phyloP scores from a whole-genome alignment of 768 basidiomycete species.

The Coprinopsis marcescibilis region DNA sequence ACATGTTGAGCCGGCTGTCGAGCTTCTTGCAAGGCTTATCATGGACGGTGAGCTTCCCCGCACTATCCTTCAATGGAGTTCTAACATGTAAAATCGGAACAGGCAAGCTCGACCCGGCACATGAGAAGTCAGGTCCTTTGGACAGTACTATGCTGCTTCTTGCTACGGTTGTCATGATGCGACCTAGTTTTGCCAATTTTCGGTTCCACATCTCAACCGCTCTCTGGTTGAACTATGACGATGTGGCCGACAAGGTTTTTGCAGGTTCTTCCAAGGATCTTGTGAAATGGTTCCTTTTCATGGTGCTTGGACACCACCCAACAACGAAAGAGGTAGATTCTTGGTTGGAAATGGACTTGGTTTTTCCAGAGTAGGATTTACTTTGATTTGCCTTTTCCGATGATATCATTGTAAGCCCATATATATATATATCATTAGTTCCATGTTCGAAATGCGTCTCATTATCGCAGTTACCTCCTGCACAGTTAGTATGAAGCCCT shows the following conservation, averaged over 20 bases:
- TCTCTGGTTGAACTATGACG: not conserved
- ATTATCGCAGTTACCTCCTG: too few species aligned
- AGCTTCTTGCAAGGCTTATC: not conserved
- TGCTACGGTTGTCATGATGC: not conserved
- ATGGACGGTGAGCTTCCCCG: not conserved
- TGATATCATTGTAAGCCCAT: too few species aligned
- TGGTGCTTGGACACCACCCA: not conserved
- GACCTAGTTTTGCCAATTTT: not conserved
- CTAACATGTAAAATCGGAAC: too few species aligned
- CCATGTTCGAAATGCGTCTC: too few species aligned
- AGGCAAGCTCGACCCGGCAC: not conserved
- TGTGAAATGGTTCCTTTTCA: not conserved
- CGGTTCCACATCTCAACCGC: not conserved
- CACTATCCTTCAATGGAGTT: too few species aligned
- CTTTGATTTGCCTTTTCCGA: too few species aligned
- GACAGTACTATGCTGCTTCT: not conserved
- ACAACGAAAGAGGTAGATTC: not conserved
- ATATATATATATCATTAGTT: too few species aligned
- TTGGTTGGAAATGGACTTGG: too few species aligned
- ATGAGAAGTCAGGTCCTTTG: not conserved
- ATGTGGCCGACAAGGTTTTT: too few species aligned
- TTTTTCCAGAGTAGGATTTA: too few species aligned
- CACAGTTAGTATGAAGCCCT: too few species aligned
- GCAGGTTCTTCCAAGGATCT: not conserved
- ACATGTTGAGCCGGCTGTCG: not conserved